Conservation (phyloP, 2,329 filamentous ascomycete species). For the Talaromyces islandicus region DNA sequence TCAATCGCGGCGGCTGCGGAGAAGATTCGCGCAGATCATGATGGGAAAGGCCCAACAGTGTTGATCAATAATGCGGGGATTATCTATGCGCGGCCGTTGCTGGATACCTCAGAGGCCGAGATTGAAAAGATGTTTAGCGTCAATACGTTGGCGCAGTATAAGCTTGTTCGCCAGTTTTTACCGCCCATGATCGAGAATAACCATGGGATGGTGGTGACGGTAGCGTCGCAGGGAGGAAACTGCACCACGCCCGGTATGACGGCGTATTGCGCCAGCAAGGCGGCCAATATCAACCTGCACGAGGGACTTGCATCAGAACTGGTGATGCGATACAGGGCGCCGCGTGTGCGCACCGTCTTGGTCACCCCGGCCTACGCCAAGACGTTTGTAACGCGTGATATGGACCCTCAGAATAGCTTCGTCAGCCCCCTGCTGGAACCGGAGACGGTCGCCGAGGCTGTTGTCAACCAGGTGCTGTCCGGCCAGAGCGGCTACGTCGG, state of each 20-base stretch:
- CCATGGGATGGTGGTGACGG: slow-evolving; percentile 49
- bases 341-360: slow-evolving; percentile 23
- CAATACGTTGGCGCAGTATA: slow-evolving; percentile 44
- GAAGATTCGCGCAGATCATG: slow-evolving; percentile 25
- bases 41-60: slow-evolving; percentile 28
- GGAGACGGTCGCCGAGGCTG: slow-evolving; percentile 58
- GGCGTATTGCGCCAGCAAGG: slow-evolving; percentile 45
- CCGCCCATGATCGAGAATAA: slow-evolving; percentile 41
- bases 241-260: slow-evolving; percentile 39
- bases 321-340: slow-evolving; percentile 21
- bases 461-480: slow-evolving; percentile 55
- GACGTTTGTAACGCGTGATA: slow-evolving; percentile 31
- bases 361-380: slow-evolving; percentile 8
- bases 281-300: slow-evolving; percentile 44
- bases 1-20: slow-evolving; percentile 19
- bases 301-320: slow-evolving; percentile 35
- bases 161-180: slow-evolving; percentile 42
- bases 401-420: slow-evolving; percentile 47
- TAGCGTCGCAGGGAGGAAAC: slow-evolving; percentile 47
- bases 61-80: slow-evolving; percentile 44
- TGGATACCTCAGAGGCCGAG: slow-evolving; percentile 32
- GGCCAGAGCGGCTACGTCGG: slow-evolving; percentile 55
- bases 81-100: slow-evolving; percentile 34
- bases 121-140: slow-evolving; percentile 43
- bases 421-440: slow-evolving; percentile 51